Conservation (phyloP, 495 filamentous ascomycete species). For the Aspergillus mulundensis region DNA sequence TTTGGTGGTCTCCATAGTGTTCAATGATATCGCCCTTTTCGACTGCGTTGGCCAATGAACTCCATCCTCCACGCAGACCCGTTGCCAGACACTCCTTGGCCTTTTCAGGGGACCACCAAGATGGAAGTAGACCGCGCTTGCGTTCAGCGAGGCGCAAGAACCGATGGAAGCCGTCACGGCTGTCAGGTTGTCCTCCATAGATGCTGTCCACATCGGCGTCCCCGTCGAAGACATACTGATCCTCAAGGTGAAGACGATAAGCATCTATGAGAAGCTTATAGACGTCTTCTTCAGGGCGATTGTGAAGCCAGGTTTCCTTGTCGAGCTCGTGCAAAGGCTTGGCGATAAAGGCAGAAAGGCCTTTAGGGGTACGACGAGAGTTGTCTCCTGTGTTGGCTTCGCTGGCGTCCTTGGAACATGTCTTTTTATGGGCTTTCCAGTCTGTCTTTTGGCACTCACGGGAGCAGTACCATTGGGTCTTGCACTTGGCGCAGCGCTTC, state of each 20-base stretch:
- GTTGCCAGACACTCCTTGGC: constrained; percentile 22
- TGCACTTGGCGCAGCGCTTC: constrained; percentile 35
- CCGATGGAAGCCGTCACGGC: constrained; percentile 20
- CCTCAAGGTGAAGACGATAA: constrained; percentile 44
- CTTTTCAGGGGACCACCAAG: constrained; percentile 38
- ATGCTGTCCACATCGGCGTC: constrained; percentile 18
- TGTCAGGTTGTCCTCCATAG: constrained; percentile 21
- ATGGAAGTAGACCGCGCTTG: constrained; percentile 27
- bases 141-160: constrained; percentile 23
- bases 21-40: constrained; percentile 34
- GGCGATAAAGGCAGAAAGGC: not conserved
- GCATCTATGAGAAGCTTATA: constrained; percentile 44
- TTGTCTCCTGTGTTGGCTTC: not conserved
- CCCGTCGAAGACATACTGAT: constrained; percentile 27
- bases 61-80: constrained; percentile 20
- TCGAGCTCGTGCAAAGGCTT: constrained; percentile 13
- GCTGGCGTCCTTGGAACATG: constrained; percentile 21
- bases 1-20: constrained; percentile 32
- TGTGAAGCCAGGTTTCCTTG: constrained; percentile 13
- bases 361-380: not conserved
- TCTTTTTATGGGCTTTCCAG: constrained; percentile 41
- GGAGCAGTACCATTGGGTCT: constrained; percentile 40
- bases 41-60: constrained; percentile 15
- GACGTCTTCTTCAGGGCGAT: constrained; percentile 34
- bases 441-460: constrained; percentile 42